Evolutionary conservation across 2,329 filamentous ascomycete species (phyloP).

Genomic region (Epichloe amarillans): DNA sequence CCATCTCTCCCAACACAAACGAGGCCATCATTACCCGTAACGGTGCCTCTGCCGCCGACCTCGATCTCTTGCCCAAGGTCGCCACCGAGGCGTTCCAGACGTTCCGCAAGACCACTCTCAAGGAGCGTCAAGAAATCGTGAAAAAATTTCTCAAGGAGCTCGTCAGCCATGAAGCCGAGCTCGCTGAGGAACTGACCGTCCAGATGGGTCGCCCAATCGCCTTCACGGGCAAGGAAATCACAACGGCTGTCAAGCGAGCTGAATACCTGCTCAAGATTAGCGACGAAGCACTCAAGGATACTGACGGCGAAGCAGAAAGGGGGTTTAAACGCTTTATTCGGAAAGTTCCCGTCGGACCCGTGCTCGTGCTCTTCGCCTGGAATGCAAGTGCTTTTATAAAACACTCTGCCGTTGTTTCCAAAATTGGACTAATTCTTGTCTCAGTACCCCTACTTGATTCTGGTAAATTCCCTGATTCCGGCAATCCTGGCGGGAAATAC

Average conservation of each 20-base stretch:
- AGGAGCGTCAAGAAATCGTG: constrained; percentile 67
- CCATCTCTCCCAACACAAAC: constrained; percentile 85
- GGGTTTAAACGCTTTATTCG: constrained; percentile 86
- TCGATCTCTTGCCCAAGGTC: constrained; percentile 56
- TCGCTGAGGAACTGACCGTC: constrained; percentile 74
- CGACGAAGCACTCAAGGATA: constrained; percentile 64
- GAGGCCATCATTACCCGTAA: constrained; percentile 68
- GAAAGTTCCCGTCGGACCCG: constrained; percentile 77
- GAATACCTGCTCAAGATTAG: constrained; percentile 80
- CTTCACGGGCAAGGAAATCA: constrained; percentile 71
- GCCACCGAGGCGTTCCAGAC: constrained; percentile 64
- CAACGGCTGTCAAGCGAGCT: constrained; percentile 72
- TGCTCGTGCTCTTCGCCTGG: constrained; percentile 87
- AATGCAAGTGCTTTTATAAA: constrained; percentile 50
- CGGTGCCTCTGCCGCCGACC: constrained; percentile 56
- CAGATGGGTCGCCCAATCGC: constrained; percentile 93
- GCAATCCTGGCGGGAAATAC: constrained; percentile 84
- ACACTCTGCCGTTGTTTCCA: neutral
- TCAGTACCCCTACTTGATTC: constrained; percentile 86
- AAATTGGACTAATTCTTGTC: constrained; percentile 2
- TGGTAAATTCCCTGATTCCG: constrained; percentile 84
- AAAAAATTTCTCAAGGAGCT: constrained; percentile 65
- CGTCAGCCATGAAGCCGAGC: constrained; percentile 57
- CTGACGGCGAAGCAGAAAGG: constrained; percentile 68
- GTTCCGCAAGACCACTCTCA: constrained; percentile 62